phyloP scores from a whole-genome alignment of 495 filamentous ascomycete species.

The Lasiosphaeria miniovina region DNA sequence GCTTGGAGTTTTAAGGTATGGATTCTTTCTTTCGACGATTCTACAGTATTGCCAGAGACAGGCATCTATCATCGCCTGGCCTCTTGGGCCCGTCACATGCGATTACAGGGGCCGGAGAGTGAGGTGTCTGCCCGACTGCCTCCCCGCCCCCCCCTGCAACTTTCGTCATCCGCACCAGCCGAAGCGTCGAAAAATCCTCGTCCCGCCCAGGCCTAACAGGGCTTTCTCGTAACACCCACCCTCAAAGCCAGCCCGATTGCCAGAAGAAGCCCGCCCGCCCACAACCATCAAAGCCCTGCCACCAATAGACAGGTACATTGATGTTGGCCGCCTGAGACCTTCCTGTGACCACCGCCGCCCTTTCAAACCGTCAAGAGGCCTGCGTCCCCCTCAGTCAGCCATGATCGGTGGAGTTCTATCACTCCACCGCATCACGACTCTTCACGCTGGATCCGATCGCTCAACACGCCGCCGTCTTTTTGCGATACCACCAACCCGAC shows the following conservation, averaged over 20 bases:
- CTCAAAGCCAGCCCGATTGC: background rate
- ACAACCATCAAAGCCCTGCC: conserved; percentile 1
- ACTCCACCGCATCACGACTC: conserved; percentile 31
- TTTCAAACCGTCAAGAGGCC: conserved; percentile 6
- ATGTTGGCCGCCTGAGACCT: conserved; percentile 15
- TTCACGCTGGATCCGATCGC: conserved; percentile 47
- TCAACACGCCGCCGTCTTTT: conserved; percentile 22
- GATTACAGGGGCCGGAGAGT: no score
- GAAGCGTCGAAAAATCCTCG: conserved; percentile 20
- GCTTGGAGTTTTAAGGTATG: no score
- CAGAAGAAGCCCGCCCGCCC: background rate
- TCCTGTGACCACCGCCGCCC: conserved; percentile 8
- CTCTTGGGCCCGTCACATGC: no score
- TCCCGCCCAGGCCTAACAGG: background rate
- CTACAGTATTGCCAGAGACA: no score
- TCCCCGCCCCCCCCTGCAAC: conserved; percentile 7
- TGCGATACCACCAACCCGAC: conserved; percentile 11
- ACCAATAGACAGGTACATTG: background rate
- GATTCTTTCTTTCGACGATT: no score
- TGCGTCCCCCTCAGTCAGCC: conserved; percentile 24
- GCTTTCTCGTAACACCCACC: conserved; percentile 5
- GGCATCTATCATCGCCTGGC: conserved; percentile 5
- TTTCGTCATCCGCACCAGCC: conserved; percentile 22
- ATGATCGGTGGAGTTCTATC: conserved; percentile 37
- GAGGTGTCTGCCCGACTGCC: no score